Evolutionary conservation across 768 basidiomycete species (phyloP).

Genomic region (Tulasnella calospora): DNA sequence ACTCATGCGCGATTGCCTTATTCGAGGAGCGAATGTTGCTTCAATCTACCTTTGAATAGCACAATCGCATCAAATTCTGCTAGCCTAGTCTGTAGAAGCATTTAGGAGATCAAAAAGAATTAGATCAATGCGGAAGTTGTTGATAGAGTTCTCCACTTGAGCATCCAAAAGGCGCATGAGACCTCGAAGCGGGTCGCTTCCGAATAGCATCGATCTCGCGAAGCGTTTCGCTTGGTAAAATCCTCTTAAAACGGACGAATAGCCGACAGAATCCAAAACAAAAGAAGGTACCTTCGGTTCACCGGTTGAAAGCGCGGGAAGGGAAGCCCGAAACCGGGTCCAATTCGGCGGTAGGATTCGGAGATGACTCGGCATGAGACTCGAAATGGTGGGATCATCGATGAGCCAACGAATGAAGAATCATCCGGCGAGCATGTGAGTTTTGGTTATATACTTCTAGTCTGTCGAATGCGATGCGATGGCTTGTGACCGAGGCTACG

Average conservation of each 20-base stretch:
- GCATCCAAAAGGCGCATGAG: background rate
- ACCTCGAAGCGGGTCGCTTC: background rate
- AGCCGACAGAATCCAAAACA: background rate
- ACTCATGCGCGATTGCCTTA: background rate
- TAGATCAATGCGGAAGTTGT: background rate
- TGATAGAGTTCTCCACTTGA: background rate
- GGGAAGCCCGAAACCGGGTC: background rate
- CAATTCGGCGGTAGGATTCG: background rate
- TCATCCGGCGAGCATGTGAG: background rate
- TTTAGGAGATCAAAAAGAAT: background rate
- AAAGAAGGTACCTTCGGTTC: background rate
- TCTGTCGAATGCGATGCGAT: background rate
- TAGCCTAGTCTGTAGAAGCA: background rate
- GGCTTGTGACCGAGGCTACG: background rate
- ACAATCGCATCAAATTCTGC: background rate
- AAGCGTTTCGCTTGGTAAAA: conserved; percentile 4
- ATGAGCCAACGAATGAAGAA: background rate
- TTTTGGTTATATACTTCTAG: background rate
- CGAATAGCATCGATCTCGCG: background rate
- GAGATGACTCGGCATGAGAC: background rate
- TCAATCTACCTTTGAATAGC: background rate
- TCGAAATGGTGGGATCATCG: background rate
- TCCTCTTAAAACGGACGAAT: background rate
- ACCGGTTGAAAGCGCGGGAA: background rate
- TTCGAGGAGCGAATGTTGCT: background rate